phyloP scores from a whole-genome alignment of 805 yeast genomes.

The Candida taoyuanica region DNA sequence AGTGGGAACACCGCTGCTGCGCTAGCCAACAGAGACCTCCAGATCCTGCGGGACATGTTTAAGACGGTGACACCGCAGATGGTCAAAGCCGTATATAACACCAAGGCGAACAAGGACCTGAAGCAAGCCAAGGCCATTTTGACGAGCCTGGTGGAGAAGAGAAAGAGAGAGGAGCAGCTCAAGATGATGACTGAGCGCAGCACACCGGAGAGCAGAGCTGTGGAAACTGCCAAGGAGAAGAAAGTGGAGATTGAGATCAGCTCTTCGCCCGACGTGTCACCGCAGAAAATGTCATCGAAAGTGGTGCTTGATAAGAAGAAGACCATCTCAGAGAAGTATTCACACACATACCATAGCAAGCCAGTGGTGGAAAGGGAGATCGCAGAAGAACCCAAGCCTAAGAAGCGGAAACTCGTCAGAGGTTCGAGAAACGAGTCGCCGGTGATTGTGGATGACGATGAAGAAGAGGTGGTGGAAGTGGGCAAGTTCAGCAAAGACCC shows the following conservation, averaged over 20 bases:
- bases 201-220: neutral
- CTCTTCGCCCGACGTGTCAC: slow-evolving; percentile 27
- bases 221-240: neutral
- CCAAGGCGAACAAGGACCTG: slow-evolving; percentile 32
- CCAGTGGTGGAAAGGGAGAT: neutral
- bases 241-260: slow-evolving; percentile 16
- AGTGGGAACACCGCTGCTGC: slow-evolving; percentile 7
- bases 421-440: slow-evolving; percentile 29
- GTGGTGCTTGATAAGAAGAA: slow-evolving; percentile 33
- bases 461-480: slow-evolving; percentile 11
- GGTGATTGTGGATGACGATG: slow-evolving; percentile 17
- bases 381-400: slow-evolving; percentile 20
- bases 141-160: slow-evolving; percentile 28
- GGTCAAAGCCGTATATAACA: slow-evolving; percentile 35
- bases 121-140: slow-evolving; percentile 31
- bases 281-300: slow-evolving; percentile 31
- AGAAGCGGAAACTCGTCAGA: slow-evolving; percentile 36
- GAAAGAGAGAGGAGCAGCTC: slow-evolving; percentile 22
- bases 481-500: slow-evolving; percentile 6
- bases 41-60: slow-evolving; percentile 27
- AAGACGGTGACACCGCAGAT: slow-evolving; percentile 31
- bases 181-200: slow-evolving; percentile 6
- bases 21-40: slow-evolving; percentile 20
- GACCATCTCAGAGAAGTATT: slow-evolving; percentile 33
- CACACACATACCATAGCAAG: slow-evolving; percentile 25